Percentiles rank a stretch among this genome's conserved stretches.
Evolutionary conservation across 495 filamentous ascomycete genomes (phyloP).

Genomic region (Aspergillus mulundensis): DNA sequence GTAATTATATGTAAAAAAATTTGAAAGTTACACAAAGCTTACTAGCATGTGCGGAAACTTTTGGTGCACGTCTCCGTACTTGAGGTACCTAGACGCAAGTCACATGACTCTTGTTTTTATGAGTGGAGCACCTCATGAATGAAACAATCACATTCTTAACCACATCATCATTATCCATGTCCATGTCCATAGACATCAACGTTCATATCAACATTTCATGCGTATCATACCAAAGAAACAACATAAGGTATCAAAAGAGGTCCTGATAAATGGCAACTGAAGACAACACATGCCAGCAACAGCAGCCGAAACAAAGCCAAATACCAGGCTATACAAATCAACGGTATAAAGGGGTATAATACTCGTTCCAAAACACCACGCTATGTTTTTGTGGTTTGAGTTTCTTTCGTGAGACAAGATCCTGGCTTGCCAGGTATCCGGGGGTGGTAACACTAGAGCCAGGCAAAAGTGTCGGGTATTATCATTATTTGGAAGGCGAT

Average conservation of each 20-base stretch:
- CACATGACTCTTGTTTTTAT: too few species aligned
- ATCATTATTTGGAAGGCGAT: neutral
- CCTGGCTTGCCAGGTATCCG: neutral
- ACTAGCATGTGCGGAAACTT: too few species aligned
- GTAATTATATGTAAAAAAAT: too few species aligned
- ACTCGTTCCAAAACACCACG: conserved; percentile 7
- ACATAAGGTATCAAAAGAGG: neutral
- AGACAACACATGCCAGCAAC: neutral
- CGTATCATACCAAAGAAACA: conserved; percentile 1
- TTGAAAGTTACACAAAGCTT: too few species aligned
- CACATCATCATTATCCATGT: neutral
- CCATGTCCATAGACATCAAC: neutral
- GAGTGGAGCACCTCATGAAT: too few species aligned
- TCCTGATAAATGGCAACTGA: conserved; percentile 1
- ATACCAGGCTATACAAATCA: conserved; percentile 1
- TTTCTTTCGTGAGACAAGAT: neutral
- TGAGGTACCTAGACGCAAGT: too few species aligned
- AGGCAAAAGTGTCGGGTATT: neutral
- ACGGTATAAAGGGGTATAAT: conserved; percentile 15
- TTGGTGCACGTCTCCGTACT: too few species aligned
- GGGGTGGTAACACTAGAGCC: neutral
- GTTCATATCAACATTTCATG: neutral
- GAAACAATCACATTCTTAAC: neutral
- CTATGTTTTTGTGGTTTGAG: neutral
- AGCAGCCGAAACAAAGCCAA: neutral